phyloP scores from a whole-genome alignment of 2,329 filamentous ascomycete species.

The Phialophora tarda region DNA sequence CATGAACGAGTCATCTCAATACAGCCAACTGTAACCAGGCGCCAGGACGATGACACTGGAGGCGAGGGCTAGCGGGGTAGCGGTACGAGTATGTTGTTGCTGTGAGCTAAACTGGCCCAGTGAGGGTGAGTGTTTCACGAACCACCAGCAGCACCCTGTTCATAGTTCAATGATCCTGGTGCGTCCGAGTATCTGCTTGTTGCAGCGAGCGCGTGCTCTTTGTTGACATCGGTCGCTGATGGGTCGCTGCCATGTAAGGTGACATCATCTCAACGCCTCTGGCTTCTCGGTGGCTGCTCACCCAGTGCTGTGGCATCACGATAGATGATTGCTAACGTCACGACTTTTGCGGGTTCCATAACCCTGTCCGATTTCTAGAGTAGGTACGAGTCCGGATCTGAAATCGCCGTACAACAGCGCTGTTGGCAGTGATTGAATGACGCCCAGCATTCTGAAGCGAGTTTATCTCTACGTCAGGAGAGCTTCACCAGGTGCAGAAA shows the following conservation, averaged over 20 bases:
- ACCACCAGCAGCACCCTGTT: conserved; percentile 47
- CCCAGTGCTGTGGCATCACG: background rate
- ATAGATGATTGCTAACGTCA: background rate
- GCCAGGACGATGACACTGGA: too few relatives aligned
- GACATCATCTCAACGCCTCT: background rate
- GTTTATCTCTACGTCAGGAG: background rate
- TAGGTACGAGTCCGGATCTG: background rate
- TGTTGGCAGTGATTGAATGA: background rate
- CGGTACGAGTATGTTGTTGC: too few relatives aligned
- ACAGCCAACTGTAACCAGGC: too few relatives aligned
- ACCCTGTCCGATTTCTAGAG: background rate
- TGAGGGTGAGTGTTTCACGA: background rate
- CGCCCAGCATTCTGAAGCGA: too few relatives aligned
- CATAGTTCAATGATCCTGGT: conserved; percentile 31
- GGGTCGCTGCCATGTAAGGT: background rate
- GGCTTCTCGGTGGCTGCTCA: too few relatives aligned
- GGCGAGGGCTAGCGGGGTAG: too few relatives aligned
- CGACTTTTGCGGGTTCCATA: background rate
- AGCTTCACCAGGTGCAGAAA: background rate
- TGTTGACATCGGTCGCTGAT: background rate
- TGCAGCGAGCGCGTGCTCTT: background rate
- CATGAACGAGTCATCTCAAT: too few relatives aligned
- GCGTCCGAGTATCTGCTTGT: background rate
- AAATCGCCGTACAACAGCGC: background rate
- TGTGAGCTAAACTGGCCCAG: too few relatives aligned